Evolutionary conservation across 106 monocot genomes (phyloP), one percentile per base, ranked within the genome.

Genomic region (Chionographis japonica): DNA sequence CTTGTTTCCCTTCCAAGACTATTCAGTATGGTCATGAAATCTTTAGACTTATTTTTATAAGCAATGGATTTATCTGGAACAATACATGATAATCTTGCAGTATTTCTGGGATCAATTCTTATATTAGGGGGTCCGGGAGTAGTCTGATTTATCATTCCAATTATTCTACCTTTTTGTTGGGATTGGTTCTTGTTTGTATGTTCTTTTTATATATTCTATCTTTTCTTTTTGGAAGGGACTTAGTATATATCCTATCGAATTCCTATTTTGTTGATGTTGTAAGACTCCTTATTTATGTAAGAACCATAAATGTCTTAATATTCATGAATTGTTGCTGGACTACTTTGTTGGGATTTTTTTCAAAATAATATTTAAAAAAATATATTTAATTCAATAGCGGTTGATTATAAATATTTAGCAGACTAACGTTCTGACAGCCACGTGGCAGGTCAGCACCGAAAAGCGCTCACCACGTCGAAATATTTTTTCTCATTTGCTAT

Each of bases 41-140:
- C 36, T 58, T 56, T 69, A 17, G 18, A 69, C 37, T 76, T 69
- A 56, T 40, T 39, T 61, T 38, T 68, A 75, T 67, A 76, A 41
- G 69, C 69, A 69, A 76, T 68, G 46, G 60, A 66, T 77, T 65
- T 71, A 77, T 41, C 62, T 77, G 54, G 57, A 63, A 46, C 61
- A 77, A 70, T 58, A 46, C 50, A 71, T 77, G 64, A 77, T 77
- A 71, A 57, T 65, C 36, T 71, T 76, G 40, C 65, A 37, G 70
- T 63, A 71, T 71, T 71, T 77, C 8, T 77, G 27, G 15, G 63
- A 71, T 77, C 9, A 71, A 53, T 71, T 77, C 70, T 77, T 76
- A 67, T 71, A 77, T 71, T 77, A 50, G 63, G 71, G 27, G 15
- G 54, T 64, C 52, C 56, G 65, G 27, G 58, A 54, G 42, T 68